Evolutionary conservation across 495 filamentous ascomycete species (phyloP), one percentile per base, ranked within the genome.

Genomic region (Lophiotrema nucula): DNA sequence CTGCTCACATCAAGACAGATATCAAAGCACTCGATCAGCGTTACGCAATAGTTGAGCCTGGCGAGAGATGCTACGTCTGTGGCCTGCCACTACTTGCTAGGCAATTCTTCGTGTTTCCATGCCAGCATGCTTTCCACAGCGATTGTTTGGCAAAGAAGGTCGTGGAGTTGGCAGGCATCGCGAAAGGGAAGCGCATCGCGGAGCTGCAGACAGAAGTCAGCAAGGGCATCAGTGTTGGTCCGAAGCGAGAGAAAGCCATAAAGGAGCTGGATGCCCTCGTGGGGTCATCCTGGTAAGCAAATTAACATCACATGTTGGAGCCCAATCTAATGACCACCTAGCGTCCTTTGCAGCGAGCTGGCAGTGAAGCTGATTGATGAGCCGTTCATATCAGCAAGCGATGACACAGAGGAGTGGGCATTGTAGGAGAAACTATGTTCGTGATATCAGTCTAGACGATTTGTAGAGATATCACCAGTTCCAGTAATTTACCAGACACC

Each of bases 61-160:
- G 95, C 1, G 93, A 98, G 76, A 83, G 88, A 63, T 98, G 93
- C 69, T 92, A 88, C 72, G 79, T 88, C 18, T 98, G 93, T 67
- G 82, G 84, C 3, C 71, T 96, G 41, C 95, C 93, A 22, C 74
- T 97, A 33, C 77, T 98, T 16, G 88, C 85, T 59, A 76, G 92
- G 54, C 89, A 95, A 69, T 98, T 97, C 74, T 98, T 96, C 58
- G 93, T 97, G 11, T 98, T 97, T 68, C 92, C 93, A 0, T 98
- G 93, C 70, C 93, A 97, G 76, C 93, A 98, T 72, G 90, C 90
- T 18, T 97, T 97, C 64, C 93, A 98, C 69, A 89, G 87, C 56
- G 93, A 97, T 65, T 98, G 95, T 69, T 70, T 97, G 18, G 92
- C 87, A 0, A 83, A 80, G 63, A 86, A 88, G 63, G 90, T 97